Evolutionary conservation across 441 rosid species (phyloP), one percentile per base, ranked within the genome.

Genomic region (Arabidopsis hybrid): DNA sequence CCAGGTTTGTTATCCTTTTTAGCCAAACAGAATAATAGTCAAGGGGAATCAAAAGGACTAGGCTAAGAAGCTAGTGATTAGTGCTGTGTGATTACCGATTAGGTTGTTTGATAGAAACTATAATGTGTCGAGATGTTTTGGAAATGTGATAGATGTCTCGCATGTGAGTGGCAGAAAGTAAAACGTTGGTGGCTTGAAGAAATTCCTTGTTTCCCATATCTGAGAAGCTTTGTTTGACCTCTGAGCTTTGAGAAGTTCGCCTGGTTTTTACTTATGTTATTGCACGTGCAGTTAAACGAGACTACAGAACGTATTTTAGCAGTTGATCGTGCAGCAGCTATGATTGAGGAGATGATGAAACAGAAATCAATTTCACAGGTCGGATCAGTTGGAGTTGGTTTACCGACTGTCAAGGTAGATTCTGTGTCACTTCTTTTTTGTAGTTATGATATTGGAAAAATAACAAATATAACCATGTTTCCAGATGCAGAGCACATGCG

Each of bases 271-370:
- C 38, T 45, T 77, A 50, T 51, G 64, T 60, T 51, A 67, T 57
- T 35, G 36, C 26, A 67, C 66, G 8, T 82, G 80, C 87, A 95
- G 99, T 79, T 95, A 69, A 93, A 90, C 83, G 99, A 95, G 78
- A 95, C 97, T 10, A 80, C 97, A 32, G 97, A 93, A 72, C 81
- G 96, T 72, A 90, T 95, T 66, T 76, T 89, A 80, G 98, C 95
- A 26, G 99, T 93, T 76, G 99, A 95, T 82, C 87, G 72, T 70
- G 99, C 99, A 21, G 99, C 98, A 73, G 85, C 91, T 72, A 80
- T 89, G 87, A 83, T 95, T 68, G 99, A 95, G 72, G 99, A 95
- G 72, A 91, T 93, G 88, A 82, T 95, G 82, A 92, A 87, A 84
- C 95, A 83, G 83, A 84, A 90, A 71, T 87, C 77, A 68, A 85